Conservation (phyloP, 495 filamentous ascomycete species). For the Friedmanniomyces simplex region DNA sequence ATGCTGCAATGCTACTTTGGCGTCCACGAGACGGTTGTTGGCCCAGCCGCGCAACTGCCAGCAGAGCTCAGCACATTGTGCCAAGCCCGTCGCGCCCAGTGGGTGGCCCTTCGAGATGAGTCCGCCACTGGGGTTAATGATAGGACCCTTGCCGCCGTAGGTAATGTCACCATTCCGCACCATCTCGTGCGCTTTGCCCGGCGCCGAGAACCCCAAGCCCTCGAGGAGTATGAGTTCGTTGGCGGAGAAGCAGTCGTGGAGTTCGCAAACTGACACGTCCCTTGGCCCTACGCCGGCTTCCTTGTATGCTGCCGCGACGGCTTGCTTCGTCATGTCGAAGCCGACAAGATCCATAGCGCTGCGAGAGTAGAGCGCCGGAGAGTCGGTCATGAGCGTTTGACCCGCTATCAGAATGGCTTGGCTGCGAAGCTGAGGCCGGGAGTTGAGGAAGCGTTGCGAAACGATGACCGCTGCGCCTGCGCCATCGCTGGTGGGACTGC, state of each 20-base stretch:
- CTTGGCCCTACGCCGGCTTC: constrained; percentile 61
- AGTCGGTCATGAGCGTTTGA: constrained; percentile 76
- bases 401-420: constrained; percentile 84
- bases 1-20: constrained; percentile 70
- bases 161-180: constrained; percentile 86
- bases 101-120: constrained; percentile 96
- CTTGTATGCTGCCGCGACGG: constrained; percentile 52
- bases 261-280: constrained; percentile 75
- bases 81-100: constrained; percentile 82
- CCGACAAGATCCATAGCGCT: constrained; percentile 83
- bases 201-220: constrained; percentile 65
- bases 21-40: constrained; percentile 66
- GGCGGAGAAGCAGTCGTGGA: constrained; percentile 95
- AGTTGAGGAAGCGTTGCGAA: constrained; percentile 77
- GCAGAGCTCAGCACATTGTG: constrained; percentile 89
- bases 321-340: constrained; percentile 67
- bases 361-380: constrained; percentile 56
- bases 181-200: constrained; percentile 86
- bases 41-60: constrained; percentile 97
- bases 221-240: constrained; percentile 91
- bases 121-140: constrained; percentile 83
- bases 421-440: constrained; percentile 68
- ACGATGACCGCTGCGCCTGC: constrained; percentile 83
- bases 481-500: constrained; percentile 90
- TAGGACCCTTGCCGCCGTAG: constrained; percentile 59